Conservation (phyloP, 169 alveolate species). For the Plasmodium billcollinsi region DNA sequence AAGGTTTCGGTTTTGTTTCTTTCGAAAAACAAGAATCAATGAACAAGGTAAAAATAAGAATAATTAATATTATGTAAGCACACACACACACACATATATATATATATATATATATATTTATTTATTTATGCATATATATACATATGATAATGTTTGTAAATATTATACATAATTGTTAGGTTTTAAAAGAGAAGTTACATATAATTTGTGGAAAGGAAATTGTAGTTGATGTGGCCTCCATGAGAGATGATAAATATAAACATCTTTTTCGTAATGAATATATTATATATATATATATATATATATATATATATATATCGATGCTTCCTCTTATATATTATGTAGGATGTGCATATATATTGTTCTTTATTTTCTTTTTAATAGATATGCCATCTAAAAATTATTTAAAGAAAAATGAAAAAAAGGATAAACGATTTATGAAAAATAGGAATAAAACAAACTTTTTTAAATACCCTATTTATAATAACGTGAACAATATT, state of each 20-base stretch:
- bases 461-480: constrained; percentile 11
- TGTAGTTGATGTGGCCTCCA: constrained; percentile 84
- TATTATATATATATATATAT: not conserved
- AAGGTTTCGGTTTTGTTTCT: constrained; percentile 88
- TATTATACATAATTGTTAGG: constrained; percentile 47
- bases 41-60: constrained; percentile 47
- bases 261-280: constrained; percentile 30
- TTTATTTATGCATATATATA: not conserved
- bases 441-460: not conserved
- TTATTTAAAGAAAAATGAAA: constrained; percentile 14
- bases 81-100: not conserved
- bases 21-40: constrained; percentile 80
- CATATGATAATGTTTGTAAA: not conserved
- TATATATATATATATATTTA: not conserved
- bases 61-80: not conserved
- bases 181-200: constrained; percentile 78
- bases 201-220: constrained; percentile 85
- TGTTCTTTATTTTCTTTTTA: not conserved
- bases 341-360: not conserved
- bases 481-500: constrained; percentile 42
- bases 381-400: constrained; percentile 38
- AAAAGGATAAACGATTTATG: constrained; percentile 16
- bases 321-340: not conserved
- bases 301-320: not conserved
- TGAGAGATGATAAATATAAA: constrained; percentile 55